Evolutionary conservation across 129 eudicot species (phyloP), one percentile per base, ranked within the genome.

Genomic region (Artemisia tridentata): DNA sequence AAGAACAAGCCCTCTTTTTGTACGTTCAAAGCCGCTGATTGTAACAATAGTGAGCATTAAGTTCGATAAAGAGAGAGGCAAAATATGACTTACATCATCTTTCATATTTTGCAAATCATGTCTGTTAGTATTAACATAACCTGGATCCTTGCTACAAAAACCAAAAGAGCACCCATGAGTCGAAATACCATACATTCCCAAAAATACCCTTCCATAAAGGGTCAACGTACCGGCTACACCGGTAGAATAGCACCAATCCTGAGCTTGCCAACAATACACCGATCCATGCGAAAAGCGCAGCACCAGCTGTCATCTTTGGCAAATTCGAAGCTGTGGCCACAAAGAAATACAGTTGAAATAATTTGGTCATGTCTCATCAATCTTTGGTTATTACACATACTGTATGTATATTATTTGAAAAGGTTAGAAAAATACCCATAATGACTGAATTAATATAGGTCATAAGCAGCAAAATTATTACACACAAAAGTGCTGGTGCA

Each of bases 101-200:
- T 88, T 95, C 89, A 90, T 75, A 72, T 80, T 88, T 79, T 84
- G 93, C 21, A 88, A 73, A 75, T 86, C 97, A 73, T 80, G 97
- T 48, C 80, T 71, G 69, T 84, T 86, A 82, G 79, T 84, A 73
- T 84, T 88, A 81, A 95, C 86, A 73, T 73, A 95, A 74, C 99
- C 99, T 38, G 99, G 99, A 84, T 95, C 97, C 75, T 95, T 90
- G 83, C 99, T 95, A 67, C 79, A 88, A 63, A 84, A 73, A 81
- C 63, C 75, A 52, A n/a, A 68, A 79, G 68, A 56, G 18, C 52
- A 68, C 31, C 38, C 69, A 70, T 56, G 27, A 50, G 47, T 74
- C 41, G 65, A 55, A 66, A 71, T 54, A 63, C 54, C 27, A 51
- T 12, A 29, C 62, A 6, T 38, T 38, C 45, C 8, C 41, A 38